Evolutionary conservation across 352 stramenopile genomes (phyloP).

Genomic region (Plasmopara halstedii): DNA sequence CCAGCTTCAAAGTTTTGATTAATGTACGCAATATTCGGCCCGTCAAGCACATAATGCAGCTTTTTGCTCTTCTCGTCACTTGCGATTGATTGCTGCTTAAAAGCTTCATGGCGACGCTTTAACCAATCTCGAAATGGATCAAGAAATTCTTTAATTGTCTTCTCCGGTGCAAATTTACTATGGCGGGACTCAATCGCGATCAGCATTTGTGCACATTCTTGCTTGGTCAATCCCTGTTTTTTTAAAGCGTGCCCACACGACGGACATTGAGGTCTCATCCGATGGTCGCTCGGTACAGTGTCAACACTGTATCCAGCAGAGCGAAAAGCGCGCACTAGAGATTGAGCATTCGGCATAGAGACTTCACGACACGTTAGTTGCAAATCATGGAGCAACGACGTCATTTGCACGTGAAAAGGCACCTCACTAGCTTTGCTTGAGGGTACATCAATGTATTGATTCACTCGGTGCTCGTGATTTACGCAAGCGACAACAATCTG

Average conservation of each 20-base stretch:
- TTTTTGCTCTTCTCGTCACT: conserved; percentile 10
- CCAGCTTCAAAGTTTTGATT: conserved; percentile 93
- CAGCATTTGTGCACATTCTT: conserved; percentile 40
- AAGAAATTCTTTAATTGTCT: conserved; percentile 48
- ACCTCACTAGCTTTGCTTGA: conserved; percentile 1
- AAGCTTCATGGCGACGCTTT: conserved; percentile 25
- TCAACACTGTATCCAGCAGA: conserved; percentile 26
- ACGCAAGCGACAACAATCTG: conserved; percentile 57
- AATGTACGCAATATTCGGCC: conserved; percentile 96
- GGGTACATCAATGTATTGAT: conserved; percentile 4
- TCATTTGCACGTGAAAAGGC: conserved; percentile 49
- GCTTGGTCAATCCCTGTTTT: conserved; percentile 35
- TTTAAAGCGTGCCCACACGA: conserved; percentile 31
- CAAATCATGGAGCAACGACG: conserved; percentile 47
- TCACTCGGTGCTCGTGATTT: conserved; percentile 13
- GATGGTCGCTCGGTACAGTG: conserved; percentile 31
- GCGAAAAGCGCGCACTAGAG: conserved; percentile 35
- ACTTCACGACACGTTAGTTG: conserved; percentile 50
- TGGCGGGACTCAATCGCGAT: conserved; percentile 47
- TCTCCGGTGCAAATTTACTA: conserved; percentile 29
- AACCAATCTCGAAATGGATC: conserved; percentile 65
- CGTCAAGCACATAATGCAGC: conserved; percentile 90
- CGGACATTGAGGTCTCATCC: conserved; percentile 30
- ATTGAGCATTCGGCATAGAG: conserved; percentile 33
- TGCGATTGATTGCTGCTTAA: conserved; percentile 20